Evolutionary conservation across 352 stramenopile genomes (phyloP), one percentile per base, ranked within the genome.

Genomic region (Pythium dissimile): DNA sequence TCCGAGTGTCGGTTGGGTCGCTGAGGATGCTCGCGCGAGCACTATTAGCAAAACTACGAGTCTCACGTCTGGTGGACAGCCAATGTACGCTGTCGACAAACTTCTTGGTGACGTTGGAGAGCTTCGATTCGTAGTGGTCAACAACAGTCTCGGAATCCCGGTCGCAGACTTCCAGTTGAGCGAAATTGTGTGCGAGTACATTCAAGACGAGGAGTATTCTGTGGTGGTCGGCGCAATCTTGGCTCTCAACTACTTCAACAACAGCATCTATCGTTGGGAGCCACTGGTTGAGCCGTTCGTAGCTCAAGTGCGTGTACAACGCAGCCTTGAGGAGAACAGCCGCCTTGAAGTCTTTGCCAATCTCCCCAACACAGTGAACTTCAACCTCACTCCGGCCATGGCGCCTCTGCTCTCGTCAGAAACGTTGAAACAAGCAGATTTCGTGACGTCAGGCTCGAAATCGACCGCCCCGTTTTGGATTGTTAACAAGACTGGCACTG

Each of bases 221-320:
- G 89, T 85, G 21, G 86, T 80, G 9, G 62, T 92, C 38, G 86
- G 86, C 13, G 82, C 77, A 5, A 92, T 88, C 16, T 32, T 95
- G 45, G 77, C 84, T 24, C 80, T 92, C 54, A 92, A 93, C 56
- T 95, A 93, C 57, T 95, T 95, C 66, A 95, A 95, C 71, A 95
- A 95, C 66, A 93, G 86, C 48, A 95, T 95, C 54, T 95, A 95
- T 49, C 78, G 84, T 47, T 95, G 86, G 86, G 86, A 95, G 57
- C 86, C 86, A 20, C 64, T 95, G 2, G 69, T 95, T 13, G 86
- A 95, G 48, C 86, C 86, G 18, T 94, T 95, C 44, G 71, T 88
- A 18, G 64, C 83, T 11, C 84, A 95, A 59, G 75, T 93, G 54
- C 80, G 80, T 34, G 72, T 89, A 18, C 75, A 88, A 61, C 78